A percentile compares a stretch with the other conserved stretches of the same genome.
These are phyloP conservation scores for Fusarium sp. DNA, from an alignment of 2,329 filamentous ascomycete species.

Conservation along the genomic window DNA sequence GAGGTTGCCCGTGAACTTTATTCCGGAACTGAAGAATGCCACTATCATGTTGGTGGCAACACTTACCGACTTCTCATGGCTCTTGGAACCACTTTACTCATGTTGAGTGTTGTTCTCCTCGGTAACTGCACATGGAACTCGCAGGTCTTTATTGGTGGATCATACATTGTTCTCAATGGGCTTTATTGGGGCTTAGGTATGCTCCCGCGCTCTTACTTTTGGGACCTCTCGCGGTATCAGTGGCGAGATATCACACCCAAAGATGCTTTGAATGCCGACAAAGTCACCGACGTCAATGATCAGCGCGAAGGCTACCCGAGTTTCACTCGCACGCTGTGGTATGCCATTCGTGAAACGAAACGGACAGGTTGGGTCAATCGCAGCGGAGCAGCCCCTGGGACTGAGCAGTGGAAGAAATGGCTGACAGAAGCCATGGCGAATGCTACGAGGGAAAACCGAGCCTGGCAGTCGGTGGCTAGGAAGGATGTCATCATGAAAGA, in stretches of 20 bases:
- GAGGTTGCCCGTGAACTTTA: constrained; percentile 76
- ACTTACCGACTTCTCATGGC: constrained; percentile 70
- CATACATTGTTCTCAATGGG: constrained; percentile 73
- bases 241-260: constrained; percentile 59
- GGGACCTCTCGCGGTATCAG: constrained; percentile 71
- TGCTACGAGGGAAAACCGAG: constrained; percentile 50
- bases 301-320: constrained; percentile 60
- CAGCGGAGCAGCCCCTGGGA: constrained; percentile 67
- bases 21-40: constrained; percentile 72
- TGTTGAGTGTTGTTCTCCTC: constrained; percentile 73
- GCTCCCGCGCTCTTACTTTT: constrained; percentile 65
- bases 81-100: constrained; percentile 71
- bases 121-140: constrained; percentile 75
- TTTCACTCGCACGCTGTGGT: constrained; percentile 73
- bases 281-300: constrained; percentile 49
- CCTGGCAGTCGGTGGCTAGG: constrained; percentile 64
- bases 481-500: constrained; percentile 66
- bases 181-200: constrained; percentile 72
- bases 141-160: constrained; percentile 71
- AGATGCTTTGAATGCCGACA: constrained; percentile 57
- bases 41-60: constrained; percentile 65
- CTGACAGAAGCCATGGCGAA: constrained; percentile 63
- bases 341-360: constrained; percentile 69
- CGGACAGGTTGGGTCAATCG: constrained; percentile 68
- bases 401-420: constrained; percentile 69